Evolutionary conservation across 2,329 filamentous ascomycete genomes (phyloP).

Genomic region (Clarireedia monteithiana): DNA sequence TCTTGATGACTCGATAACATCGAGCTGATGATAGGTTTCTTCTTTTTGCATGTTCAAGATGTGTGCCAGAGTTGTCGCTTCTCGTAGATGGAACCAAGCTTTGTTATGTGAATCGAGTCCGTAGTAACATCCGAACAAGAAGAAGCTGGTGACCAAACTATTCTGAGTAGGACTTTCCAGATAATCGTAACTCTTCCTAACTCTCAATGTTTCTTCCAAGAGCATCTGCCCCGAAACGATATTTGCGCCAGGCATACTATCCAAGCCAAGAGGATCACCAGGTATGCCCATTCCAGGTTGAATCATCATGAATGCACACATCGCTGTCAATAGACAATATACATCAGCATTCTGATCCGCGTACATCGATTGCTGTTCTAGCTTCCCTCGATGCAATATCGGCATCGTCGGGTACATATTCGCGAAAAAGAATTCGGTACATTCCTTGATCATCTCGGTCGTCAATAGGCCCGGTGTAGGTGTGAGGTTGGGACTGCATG

Average conservation of each 20-base stretch:
- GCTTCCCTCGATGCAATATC: conserved; percentile 49
- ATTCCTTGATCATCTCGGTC: conserved; percentile 55
- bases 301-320: conserved; percentile 61
- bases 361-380: conserved; percentile 51
- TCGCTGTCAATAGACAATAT: conserved; percentile 56
- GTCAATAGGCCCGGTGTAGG: conserved; percentile 55
- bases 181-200: conserved; percentile 55
- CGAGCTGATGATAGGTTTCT: conserved; percentile 52
- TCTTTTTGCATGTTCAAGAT: conserved; percentile 55
- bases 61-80: conserved; percentile 64
- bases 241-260: conserved; percentile 47
- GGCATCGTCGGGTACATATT: conserved; percentile 59
- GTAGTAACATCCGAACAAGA: conserved; percentile 66
- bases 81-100: conserved; percentile 73
- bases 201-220: conserved; percentile 58
- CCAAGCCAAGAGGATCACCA: conserved; percentile 47
- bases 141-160: conserved; percentile 66
- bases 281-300: conserved; percentile 60
- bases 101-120: conserved; percentile 65
- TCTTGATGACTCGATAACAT: conserved; percentile 52
- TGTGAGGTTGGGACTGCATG: conserved; percentile 39
- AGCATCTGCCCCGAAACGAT: conserved; percentile 58
- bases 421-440: conserved; percentile 60
- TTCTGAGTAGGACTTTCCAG: conserved; percentile 48
- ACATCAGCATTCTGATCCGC: conserved; percentile 55